Evolutionary conservation across 1,284 basidiomycete species (phyloP).

Genomic region (Neonothopanus nambi): DNA sequence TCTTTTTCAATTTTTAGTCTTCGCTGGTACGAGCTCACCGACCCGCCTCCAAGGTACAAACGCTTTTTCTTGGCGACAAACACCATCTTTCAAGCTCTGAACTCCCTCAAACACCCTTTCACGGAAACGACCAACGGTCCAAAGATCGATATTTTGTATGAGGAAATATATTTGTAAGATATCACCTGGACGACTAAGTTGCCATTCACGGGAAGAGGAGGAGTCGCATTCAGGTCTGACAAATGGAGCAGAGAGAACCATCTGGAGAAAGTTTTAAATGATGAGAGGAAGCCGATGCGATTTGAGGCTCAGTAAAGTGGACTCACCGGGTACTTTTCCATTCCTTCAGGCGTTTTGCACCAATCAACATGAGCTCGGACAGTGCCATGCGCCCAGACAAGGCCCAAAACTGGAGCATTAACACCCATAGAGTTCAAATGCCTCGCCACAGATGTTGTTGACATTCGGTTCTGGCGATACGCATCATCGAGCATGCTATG

Average conservation of each 20-base stretch:
- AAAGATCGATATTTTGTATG: constrained; percentile 54
- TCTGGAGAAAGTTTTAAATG: neutral
- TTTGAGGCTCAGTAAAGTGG: neutral
- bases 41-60: no score
- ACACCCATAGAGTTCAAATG: no score
- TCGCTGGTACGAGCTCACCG: constrained; percentile 30
- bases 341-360: constrained; percentile 37
- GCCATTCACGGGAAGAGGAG: no score
- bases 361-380: constrained; percentile 60
- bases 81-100: constrained; percentile 33
- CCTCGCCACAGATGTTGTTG: no score
- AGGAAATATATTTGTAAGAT: constrained; percentile 54
- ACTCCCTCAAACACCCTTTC: constrained; percentile 41
- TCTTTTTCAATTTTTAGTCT: constrained; percentile 34
- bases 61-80: constrained; percentile 31
- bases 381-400: no score
- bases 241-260: no score
- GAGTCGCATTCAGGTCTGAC: no score
- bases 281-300: no score
- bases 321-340: constrained; percentile 32
- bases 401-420: no score
- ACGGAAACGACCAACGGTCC: constrained; percentile 46
- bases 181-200: no score
- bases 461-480: no score
- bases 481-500: no score